Evolutionary conservation across 2,329 filamentous ascomycete genomes (phyloP), one percentile per base, ranked within the genome.

Genomic region (Fusarium napiforme): DNA sequence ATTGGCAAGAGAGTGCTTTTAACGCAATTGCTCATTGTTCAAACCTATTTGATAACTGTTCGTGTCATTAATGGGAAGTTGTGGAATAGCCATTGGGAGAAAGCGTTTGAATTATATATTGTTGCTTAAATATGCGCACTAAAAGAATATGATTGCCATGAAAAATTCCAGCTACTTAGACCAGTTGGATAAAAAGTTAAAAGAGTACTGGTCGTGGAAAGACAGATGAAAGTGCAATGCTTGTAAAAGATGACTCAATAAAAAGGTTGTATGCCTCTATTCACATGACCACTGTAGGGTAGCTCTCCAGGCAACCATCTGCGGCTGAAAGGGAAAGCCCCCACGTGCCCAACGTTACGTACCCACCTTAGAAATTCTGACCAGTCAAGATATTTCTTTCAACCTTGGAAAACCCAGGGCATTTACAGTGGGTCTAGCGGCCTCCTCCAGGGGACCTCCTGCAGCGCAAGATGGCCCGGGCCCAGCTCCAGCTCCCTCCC

Each of bases 271-370:
- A 52, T 42, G 30, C 40, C 52, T n/a, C 39, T 43, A 46, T 52
- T 57, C 30, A 36, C 50, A 39, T 57, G 32, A 58, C 60, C 12
- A 30, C 53, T 28, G n/a, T 37, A 73, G 71, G 71, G 71, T 73
- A 73, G 40, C 26, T 10, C 46, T 46, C 36, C 21, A 60, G 37
- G 61, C 47, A 66, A 40, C 55, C 46, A 47, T 43, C 66, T 64
- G 55, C 69, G 70, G 72, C 74, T 75, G 72, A 74, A 74, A 60
- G 45, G 64, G 67, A 72, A 67, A 64, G 30, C 52, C 63, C 56
- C 75, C 74, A 74, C 72, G 74, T 77, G 74, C 74, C 60, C 58
- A 70, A 64, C 64, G 58, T 67, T 59, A 28, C 19, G 63, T 59
- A 26, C 34, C 73, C 71, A 73, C 75, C 52, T 42, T 23, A 43